Base-by-base conservation (phyloP, 164 flowering plant species). In the Sextonia rubra region DNA sequence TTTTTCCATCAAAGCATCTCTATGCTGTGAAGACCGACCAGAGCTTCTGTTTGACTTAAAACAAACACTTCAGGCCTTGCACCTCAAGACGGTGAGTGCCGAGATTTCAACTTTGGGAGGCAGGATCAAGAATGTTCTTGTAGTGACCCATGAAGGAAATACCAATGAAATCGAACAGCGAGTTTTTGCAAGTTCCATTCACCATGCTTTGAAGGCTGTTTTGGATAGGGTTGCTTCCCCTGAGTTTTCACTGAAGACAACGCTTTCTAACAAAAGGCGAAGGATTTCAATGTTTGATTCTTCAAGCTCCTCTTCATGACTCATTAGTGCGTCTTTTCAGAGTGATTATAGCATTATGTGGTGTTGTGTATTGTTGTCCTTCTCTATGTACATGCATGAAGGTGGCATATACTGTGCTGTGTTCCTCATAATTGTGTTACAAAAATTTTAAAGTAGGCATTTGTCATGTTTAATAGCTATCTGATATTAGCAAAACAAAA, bases 31-130 rank as follows among this genome's bases (percentile, higher is more conserved):
- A 0, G 86, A 87, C 76, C 77, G 87, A 15, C 88, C 90, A 12
- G 88, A 88, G 47, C 83, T 93, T 67, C 70, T 89, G 25, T 73
- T 89, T 9, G 91, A 91, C 66, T 25, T 91, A 61, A 85, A 79
- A 69, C 84, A 84, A 73, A 82, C 89, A 11, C 75, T 93, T 20
- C 81, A 82, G 47, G 62, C 76, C 24, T 88, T 89, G 48, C 81
- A 75, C 4, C 62, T 90, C 27, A 82, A 84, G 68, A 79, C 85
- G 7, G 78, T 81, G 23, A 83, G 83, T 70, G 84, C 88, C 23
- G 93, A 90, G 78, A 82, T 90, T 20, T 89, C 94, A 52, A 93
- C 93, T 20, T 79, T 93, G 68, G 91, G 85, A 71, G 77, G 77
- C 60, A 75, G 94, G 30, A 69, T 91, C 77, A 90, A 85, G 80